Conservation (phyloP, 495 filamentous ascomycete species). For the Chaetomidium leptoderma region DNA sequence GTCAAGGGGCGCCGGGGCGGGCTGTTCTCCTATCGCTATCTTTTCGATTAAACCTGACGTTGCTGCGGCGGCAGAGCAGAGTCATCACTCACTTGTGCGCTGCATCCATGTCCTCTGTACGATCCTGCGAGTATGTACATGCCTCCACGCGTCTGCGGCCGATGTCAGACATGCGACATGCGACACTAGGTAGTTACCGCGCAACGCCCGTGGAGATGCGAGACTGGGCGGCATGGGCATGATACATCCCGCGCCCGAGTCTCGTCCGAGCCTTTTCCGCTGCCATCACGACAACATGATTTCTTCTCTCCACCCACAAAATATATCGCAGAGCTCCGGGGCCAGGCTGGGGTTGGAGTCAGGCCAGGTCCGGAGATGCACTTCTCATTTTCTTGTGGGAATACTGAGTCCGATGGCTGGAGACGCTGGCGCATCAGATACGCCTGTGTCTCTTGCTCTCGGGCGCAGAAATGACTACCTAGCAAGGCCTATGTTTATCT, state of each 20-base stretch:
- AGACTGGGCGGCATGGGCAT: background rate
- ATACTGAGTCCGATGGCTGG: background rate
- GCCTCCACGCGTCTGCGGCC: background rate
- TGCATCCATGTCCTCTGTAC: too few species aligned
- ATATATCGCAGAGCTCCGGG: background rate
- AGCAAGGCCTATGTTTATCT: background rate
- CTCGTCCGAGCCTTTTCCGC: slow-evolving; percentile 4
- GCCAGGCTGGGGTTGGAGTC: too few species aligned
- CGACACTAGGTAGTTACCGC: background rate
- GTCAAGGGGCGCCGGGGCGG: too few species aligned
- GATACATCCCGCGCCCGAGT: slow-evolving; percentile 12
- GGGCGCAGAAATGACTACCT: background rate
- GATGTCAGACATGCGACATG: slow-evolving; percentile 2
- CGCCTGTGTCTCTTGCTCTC: too few species aligned
- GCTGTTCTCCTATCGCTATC: too few species aligned
- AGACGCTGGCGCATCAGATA: background rate
- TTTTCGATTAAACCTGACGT: slow-evolving; percentile 1
- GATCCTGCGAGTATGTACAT: background rate
- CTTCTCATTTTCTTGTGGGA: background rate
- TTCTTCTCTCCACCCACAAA: background rate
- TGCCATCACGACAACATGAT: background rate
- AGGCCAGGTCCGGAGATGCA: background rate
- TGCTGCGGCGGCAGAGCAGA: background rate
- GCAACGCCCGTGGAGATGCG: slow-evolving; percentile 17
- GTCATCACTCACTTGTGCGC: too few species aligned